Evolutionary conservation across 768 basidiomycete genomes (phyloP), one percentile per base, ranked within the genome.

Genomic region (Tricholoma saponaceum): DNA sequence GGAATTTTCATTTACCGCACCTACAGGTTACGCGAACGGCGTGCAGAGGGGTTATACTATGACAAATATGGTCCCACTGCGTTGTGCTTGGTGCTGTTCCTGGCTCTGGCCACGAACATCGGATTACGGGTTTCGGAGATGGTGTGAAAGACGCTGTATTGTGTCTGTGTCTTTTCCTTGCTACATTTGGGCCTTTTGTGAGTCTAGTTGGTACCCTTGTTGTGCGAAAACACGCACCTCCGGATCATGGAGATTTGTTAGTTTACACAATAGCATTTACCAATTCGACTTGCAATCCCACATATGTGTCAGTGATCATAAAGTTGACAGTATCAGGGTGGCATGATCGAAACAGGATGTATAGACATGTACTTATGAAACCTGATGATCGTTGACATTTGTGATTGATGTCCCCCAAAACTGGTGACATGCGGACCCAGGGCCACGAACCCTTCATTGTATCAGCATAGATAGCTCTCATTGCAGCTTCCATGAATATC

Each of bases 31-130:
- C 80, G 92, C 51, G 76, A 79, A 57, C 83, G 87, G 35, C 79
- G 81, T 28, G 92, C 92, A 0, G 85, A 89, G 55, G 90, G 91
- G 22, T 62, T 92, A 52, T 96, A 96, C 72, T 92, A 94, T 67
- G 93, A 96, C 74, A 89, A 86, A 72, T 92, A 87, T 61, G 92
- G 93, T 0, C 92, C 93, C 35, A 90, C 88, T 0, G 67, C 86
- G 4, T 75, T 96, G 22, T 92, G 89, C 61, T 61, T 83, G 23
- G 79, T 87, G 39, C 71, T 97, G 44, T 80, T 90, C 56, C 72
- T 77, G 33, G 90, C 92, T 16, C 71, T 95, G 52, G 79, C 80
- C 20, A 82, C 86, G 60, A 95, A 95, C 67, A 81, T 95, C 61
- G 87, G 79, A 20, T 70, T 94, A 64, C 76, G 91, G 56, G 64